These are phyloP conservation scores for Calonectria honghensis DNA, from an alignment of 2,329 filamentous ascomycete genomes.

Conservation along the genomic window DNA sequence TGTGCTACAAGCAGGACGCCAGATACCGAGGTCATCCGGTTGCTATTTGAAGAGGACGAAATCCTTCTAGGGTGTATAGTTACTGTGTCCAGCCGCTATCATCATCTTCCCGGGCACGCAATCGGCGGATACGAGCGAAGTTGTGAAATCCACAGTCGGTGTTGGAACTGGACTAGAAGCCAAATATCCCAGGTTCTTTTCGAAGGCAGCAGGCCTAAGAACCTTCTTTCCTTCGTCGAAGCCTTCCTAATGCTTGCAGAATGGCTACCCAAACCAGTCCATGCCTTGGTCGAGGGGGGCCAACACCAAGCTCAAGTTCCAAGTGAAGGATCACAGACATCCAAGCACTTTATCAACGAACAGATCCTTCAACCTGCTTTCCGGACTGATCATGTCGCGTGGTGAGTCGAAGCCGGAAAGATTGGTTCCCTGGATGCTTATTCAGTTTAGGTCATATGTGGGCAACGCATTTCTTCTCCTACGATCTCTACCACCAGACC, in stretches of 20 bases:
- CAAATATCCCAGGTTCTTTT: slow-evolving; percentile 30
- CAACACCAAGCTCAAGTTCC: neutral
- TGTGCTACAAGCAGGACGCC: slow-evolving; percentile 1
- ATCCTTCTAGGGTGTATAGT: slow-evolving; percentile 27
- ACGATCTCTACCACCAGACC: slow-evolving; percentile 21
- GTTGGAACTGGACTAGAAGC: slow-evolving; percentile 31
- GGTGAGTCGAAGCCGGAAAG: neutral
- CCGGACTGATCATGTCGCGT: slow-evolving; percentile 34
- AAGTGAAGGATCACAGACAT: neutral
- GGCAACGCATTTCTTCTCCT: slow-evolving; percentile 37
- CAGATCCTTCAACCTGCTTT: slow-evolving; percentile 31
- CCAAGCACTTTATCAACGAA: neutral
- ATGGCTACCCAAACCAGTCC: slow-evolving; percentile 30
- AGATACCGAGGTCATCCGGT: slow-evolving; percentile 1
- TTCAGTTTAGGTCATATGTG: slow-evolving; percentile 30
- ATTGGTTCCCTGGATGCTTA: neutral
- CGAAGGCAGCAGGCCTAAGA: slow-evolving; percentile 29
- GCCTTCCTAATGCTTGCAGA: slow-evolving; percentile 36
- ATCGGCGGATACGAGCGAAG: slow-evolving; percentile 37
- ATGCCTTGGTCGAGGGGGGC: slow-evolving; percentile 27
- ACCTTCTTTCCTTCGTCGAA: slow-evolving; percentile 26
- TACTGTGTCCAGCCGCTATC: slow-evolving; percentile 30
- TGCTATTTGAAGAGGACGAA: slow-evolving; percentile 34
- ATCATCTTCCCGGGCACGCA: slow-evolving; percentile 22
- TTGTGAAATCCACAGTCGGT: slow-evolving; percentile 26